A percentile compares a stretch with the other conserved stretches of the same genome.
Evolutionary conservation across 176 grass and related monocot genomes (phyloP).

Genomic region (Zoysia pacifica): DNA sequence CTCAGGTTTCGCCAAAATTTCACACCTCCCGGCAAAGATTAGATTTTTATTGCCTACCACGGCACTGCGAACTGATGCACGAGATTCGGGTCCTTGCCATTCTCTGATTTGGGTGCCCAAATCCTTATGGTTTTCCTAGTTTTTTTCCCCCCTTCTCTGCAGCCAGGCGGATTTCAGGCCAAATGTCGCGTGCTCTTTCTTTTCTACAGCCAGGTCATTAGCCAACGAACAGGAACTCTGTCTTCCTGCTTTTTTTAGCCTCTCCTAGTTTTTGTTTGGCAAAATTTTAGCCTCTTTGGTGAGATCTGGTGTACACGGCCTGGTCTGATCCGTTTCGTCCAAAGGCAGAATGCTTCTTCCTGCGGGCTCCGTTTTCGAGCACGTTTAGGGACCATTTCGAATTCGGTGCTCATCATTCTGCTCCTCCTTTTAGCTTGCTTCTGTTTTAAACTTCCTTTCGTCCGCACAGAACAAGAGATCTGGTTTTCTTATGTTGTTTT

Average conservation of each 20-base stretch:
- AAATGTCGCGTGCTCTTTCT: background rate
- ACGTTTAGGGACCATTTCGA: background rate
- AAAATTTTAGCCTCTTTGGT: background rate
- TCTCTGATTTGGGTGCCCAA: slow-evolving; percentile 25
- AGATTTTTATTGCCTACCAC: background rate
- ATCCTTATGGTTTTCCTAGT: background rate
- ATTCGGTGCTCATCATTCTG: slow-evolving; percentile 2
- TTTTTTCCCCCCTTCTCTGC: background rate
- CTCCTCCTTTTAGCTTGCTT: background rate
- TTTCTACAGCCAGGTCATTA: background rate
- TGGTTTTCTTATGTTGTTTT: background rate
- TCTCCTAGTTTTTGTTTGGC: background rate
- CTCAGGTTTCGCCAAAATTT: background rate
- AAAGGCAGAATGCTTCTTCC: background rate
- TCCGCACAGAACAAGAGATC: slow-evolving; percentile 26
- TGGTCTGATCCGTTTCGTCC: background rate
- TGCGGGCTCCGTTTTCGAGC: background rate
- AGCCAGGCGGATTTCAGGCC: background rate
- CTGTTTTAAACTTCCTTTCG: background rate
- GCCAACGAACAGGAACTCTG: background rate
- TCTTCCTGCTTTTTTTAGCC: background rate
- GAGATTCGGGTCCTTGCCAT: slow-evolving; percentile 14
- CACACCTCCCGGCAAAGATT: background rate
- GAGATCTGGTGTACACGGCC: slow-evolving; percentile 46
- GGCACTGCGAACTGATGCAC: background rate